These are phyloP conservation scores for Oehlia diaphana DNA, from an alignment of 192 early-diverging fungal species.

Conservation along the genomic window DNA sequence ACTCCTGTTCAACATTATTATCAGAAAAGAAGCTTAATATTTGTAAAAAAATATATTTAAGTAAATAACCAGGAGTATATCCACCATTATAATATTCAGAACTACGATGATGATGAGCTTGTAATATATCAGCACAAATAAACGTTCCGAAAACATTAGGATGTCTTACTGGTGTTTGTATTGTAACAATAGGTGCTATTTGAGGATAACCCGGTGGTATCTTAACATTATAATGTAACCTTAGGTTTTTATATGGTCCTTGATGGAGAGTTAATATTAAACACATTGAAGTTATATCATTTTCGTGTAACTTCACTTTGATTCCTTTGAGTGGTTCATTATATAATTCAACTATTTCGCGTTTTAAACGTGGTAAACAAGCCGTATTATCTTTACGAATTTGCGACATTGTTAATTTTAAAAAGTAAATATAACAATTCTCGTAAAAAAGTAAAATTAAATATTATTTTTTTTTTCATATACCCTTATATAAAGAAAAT, in stretches of 20 bases:
- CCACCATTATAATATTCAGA: constrained; percentile 2
- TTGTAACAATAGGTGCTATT: not conserved
- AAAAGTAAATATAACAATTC: too few relatives aligned
- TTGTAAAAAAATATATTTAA: constrained; percentile 23
- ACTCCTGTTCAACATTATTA: not conserved
- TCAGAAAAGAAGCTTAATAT: constrained; percentile 18
- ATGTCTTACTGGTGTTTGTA: not conserved
- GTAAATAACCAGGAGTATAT: constrained; percentile 14
- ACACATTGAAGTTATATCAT: constrained; percentile 16
- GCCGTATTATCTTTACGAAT: not conserved
- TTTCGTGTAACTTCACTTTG: not conserved
- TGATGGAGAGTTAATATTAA: constrained; percentile 1
- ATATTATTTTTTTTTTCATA: too few relatives aligned
- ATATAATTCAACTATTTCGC: not conserved
- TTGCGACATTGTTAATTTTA: not conserved
- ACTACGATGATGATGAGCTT: not conserved
- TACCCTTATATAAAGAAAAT: too few relatives aligned
- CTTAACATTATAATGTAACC: constrained; percentile 9
- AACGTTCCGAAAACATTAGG: not conserved
- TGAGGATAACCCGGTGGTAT: not conserved
- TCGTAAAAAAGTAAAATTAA: too few relatives aligned
- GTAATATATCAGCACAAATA: constrained; percentile 13
- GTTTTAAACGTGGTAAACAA: not conserved
- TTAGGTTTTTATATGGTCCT: not conserved
- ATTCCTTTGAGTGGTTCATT: constrained; percentile 14